Percentiles rank a stretch among this genome's conserved stretches.
phyloP scores from a whole-genome alignment of 2,329 filamentous ascomycete species.

The Bisporella sp. region DNA sequence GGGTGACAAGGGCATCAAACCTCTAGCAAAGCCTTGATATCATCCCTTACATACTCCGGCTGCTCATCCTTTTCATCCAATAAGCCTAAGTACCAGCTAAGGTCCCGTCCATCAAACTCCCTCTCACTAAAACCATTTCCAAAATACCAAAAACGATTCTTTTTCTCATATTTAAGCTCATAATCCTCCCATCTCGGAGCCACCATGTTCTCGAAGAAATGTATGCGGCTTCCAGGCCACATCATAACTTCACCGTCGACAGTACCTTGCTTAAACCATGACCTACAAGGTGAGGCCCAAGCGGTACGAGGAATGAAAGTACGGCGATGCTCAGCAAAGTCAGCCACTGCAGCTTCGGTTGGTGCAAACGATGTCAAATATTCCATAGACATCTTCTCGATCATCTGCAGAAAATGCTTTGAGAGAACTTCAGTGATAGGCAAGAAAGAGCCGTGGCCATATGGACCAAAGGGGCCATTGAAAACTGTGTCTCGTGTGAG shows the following conservation, averaged over 20 bases:
- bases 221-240: constrained; percentile 34
- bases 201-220: not conserved
- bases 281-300: constrained; percentile 15
- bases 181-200: not conserved
- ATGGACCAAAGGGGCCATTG: constrained; percentile 10
- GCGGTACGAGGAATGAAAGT: constrained; percentile 27
- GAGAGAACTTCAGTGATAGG: constrained; percentile 10
- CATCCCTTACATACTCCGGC: too few species aligned
- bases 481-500: constrained; percentile 5
- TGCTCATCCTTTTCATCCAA: too few species aligned
- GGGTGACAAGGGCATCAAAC: too few species aligned
- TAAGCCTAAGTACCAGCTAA: not conserved
- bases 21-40: too few species aligned
- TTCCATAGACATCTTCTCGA: constrained; percentile 26
- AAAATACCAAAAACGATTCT: not conserved
- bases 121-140: not conserved
- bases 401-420: constrained; percentile 21
- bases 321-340: constrained; percentile 23
- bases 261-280: constrained; percentile 19
- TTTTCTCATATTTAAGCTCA: not conserved
- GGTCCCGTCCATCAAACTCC: not conserved
- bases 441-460: constrained; percentile 10
- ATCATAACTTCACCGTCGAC: constrained; percentile 22
- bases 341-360: constrained; percentile 24
- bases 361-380: constrained; percentile 29